Base-by-base conservation (phyloP, 2,329 filamentous ascomycete species). In the Apiospora aurea region DNA sequence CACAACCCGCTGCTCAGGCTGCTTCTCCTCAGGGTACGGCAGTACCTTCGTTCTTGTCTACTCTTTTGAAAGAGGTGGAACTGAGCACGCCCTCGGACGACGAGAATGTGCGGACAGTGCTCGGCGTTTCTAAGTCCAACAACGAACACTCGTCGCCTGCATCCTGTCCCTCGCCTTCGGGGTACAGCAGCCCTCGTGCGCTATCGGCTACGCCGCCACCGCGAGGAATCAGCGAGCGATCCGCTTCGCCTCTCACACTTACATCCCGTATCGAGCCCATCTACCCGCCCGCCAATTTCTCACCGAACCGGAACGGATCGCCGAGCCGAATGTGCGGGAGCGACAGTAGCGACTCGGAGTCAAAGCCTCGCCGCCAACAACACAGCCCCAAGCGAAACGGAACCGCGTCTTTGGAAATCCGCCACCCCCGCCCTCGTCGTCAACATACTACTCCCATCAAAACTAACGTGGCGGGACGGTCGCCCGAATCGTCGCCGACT, bases 61-160 rank as follows among this genome's bases (percentile, higher is more conserved):
- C 94, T 0, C 85, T 98, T 8, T 84, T 98, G 69, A 94, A 93
- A 79, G 96, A 98, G 81, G 94, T 98, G 1, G 95, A 97, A 74
- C 88, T 87, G 81, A 87, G 86, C 81, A 81, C 87, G 71, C 82
- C 85, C 2, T 88, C 88, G 0, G 89, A 92, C 71, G 90, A 91
- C 69, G 89, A 91, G 70, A 84, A 79, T 38, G 78, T 85, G 29
- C 82, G 83, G 29, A 79, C 78, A 2, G 77, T 86, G 44, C 84
- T 86, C 74, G 78, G 73, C 51, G 78, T 80, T n/a, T 72, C 76
- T 11, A 80, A 78, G 69, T 75, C 79, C 13, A 70, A 73, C 16
- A 75, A 79, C 41, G 83, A 81, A 73, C 80, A 79, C 67, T 90
- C 89, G 11, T 95, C 93, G 0, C 92, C 93, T 0, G 89, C 87